These are phyloP conservation scores for Fabrea salina DNA, from an alignment of 169 alveolate species.

Conservation along the genomic window DNA sequence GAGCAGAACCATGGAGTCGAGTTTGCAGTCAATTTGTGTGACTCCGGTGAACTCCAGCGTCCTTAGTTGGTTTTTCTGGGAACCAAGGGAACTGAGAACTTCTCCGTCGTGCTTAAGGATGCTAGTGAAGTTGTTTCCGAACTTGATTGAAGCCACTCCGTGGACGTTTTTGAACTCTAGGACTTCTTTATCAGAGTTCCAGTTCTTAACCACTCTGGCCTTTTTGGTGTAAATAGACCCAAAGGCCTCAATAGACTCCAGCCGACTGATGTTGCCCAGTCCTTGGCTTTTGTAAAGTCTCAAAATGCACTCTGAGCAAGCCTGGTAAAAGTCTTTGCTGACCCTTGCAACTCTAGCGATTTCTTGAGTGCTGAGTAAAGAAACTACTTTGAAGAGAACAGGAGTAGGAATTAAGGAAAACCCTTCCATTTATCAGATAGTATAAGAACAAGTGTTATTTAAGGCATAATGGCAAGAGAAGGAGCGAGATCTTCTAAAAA, in stretches of 20 bases:
- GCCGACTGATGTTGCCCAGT: background rate
- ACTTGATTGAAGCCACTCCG: background rate
- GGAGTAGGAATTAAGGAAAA: background rate
- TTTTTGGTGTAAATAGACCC: background rate
- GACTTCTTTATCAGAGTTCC: background rate
- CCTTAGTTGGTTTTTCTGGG: too few species aligned
- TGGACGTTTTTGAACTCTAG: background rate
- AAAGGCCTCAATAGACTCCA: background rate
- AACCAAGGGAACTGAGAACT: background rate
- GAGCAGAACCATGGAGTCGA: background rate
- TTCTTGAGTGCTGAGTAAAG: background rate
- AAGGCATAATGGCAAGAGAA: slow-evolving; percentile 3
- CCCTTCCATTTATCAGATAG: too few species aligned
- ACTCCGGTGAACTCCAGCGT: too few species aligned
- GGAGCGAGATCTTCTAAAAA: slow-evolving; percentile 27
- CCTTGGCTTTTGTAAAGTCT: background rate
- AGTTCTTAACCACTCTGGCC: background rate
- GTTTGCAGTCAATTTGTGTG: background rate
- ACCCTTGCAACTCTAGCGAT: background rate
- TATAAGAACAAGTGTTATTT: too few species aligned
- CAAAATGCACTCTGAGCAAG: background rate
- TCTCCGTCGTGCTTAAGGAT: background rate
- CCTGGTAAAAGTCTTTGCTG: background rate
- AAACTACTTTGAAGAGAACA: background rate
- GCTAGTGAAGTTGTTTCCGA: background rate